Evolutionary conservation across 1,284 basidiomycete genomes (phyloP).

Genomic region (Ustilago nuda): DNA sequence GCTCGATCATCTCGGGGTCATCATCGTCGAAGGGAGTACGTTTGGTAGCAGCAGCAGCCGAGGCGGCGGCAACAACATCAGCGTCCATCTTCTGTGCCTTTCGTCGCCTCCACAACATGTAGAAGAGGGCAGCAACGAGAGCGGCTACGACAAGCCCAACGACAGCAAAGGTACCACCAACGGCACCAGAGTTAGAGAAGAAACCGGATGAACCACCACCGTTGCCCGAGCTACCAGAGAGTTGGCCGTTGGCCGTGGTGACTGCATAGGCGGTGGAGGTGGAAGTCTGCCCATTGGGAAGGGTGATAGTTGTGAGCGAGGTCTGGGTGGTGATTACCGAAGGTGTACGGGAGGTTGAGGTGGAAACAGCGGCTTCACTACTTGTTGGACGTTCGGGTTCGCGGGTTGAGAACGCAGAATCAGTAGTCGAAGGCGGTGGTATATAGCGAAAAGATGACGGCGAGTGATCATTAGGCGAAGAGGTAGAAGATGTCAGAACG

Average conservation of each 20-base stretch:
- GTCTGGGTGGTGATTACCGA: conserved; percentile 49
- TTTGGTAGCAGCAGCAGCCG: conserved; percentile 66
- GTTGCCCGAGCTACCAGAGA: conserved; percentile 34
- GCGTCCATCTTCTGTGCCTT: conserved; percentile 68
- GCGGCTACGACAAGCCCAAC: conserved; percentile 63
- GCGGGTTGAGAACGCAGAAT: conserved; percentile 9
- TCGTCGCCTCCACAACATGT: conserved; percentile 61
- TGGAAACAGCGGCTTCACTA: conserved; percentile 22
- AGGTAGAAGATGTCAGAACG: conserved; percentile 42
- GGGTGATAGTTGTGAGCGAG: conserved; percentile 42
- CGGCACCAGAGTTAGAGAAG: conserved; percentile 65
- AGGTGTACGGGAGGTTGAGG: conserved; percentile 29
- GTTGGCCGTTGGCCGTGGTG: conserved; percentile 48
- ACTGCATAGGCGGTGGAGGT: conserved; percentile 51
- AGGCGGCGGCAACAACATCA: conserved; percentile 67
- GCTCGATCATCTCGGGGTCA: conserved; percentile 67
- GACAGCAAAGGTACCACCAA: conserved; percentile 67
- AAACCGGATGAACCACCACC: conserved; percentile 43
- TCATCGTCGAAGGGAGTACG: conserved; percentile 69
- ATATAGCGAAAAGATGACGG: conserved; percentile 5
- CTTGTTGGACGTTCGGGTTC: conserved; percentile 6
- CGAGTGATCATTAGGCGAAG: conserved; percentile 12
- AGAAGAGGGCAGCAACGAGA: conserved; percentile 57
- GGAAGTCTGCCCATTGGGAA: conserved; percentile 43
- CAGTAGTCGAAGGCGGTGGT: conserved; percentile 5